Conservation (phyloP, 306 rosid genomes). For the Prunus davidiana region DNA sequence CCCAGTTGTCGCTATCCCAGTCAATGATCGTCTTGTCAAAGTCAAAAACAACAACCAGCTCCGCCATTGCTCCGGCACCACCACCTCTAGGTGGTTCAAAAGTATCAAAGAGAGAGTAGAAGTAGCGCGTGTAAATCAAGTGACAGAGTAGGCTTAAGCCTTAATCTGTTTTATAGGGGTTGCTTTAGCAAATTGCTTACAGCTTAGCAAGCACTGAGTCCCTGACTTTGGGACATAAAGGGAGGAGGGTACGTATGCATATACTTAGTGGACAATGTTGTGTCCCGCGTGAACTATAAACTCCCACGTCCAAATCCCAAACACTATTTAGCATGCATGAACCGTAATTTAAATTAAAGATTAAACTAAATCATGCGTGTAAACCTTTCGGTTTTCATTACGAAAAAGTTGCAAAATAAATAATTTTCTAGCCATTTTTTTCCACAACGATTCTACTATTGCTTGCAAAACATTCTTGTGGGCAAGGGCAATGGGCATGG, state of each 20-base stretch:
- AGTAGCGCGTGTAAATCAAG: neutral
- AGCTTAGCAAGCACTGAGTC: neutral
- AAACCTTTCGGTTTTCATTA: neutral
- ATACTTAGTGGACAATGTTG: neutral
- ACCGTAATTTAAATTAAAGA: neutral
- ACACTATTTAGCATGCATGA: neutral
- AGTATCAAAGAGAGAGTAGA: neutral
- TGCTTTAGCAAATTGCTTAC: neutral
- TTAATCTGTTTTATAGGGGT: neutral
- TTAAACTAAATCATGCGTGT: neutral
- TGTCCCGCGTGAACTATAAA: neutral
- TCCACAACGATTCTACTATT: neutral
- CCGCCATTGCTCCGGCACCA: slow-evolving; percentile 6
- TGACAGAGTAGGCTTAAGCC: neutral
- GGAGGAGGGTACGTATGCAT: neutral
- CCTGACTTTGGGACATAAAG: neutral
- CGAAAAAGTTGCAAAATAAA: neutral
- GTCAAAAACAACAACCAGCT: slow-evolving; percentile 46
- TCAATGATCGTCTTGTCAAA: slow-evolving; percentile 64
- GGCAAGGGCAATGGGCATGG: neutral
- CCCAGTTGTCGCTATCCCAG: slow-evolving; percentile 70
- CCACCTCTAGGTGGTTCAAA: neutral
- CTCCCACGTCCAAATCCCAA: neutral
- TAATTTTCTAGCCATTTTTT: neutral
- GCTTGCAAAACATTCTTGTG: neutral